A percentile compares a stretch with the other conserved stretches of the same genome.
Evolutionary conservation across 768 basidiomycete species (phyloP).

Genomic region (Xerocomus spinulosus): DNA sequence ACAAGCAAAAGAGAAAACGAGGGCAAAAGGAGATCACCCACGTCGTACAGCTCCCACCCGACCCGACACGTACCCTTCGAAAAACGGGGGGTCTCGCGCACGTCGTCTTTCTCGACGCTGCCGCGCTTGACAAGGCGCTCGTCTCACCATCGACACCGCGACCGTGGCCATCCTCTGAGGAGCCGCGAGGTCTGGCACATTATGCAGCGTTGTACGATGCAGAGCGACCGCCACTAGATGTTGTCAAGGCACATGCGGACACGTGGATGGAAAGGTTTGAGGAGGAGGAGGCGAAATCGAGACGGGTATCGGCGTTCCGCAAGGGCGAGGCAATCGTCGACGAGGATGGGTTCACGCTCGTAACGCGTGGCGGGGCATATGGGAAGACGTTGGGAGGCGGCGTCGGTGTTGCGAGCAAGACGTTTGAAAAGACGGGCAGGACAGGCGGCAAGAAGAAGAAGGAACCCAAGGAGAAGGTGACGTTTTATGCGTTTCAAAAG

Average conservation of each 20-base stretch:
- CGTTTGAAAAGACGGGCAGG: conserved; percentile 38
- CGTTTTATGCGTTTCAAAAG: conserved; percentile 89
- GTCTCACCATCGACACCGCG: conserved; percentile 46
- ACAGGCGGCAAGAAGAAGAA: conserved; percentile 45
- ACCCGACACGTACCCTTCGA: conserved; percentile 50
- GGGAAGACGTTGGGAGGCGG: conserved; percentile 87
- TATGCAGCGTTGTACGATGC: conserved; percentile 61
- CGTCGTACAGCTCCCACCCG: conserved; percentile 57
- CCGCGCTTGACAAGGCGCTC: conserved; percentile 67
- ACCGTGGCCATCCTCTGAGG: conserved; percentile 61
- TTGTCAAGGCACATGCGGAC: conserved; percentile 76
- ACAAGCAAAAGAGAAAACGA: conserved; percentile 31
- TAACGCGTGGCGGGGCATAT: conserved; percentile 88
- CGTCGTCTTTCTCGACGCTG: conserved; percentile 63
- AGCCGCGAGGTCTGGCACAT: conserved; percentile 67
- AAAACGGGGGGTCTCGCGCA: conserved; percentile 68
- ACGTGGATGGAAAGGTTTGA: conserved; percentile 75
- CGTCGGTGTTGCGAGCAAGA: conserved; percentile 57
- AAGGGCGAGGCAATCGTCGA: conserved; percentile 90
- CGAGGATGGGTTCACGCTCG: conserved; percentile 92
- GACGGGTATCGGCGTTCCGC: conserved; percentile 59
- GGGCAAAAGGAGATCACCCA: conserved; percentile 34
- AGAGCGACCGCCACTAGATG: conserved; percentile 70
- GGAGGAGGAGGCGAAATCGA: conserved; percentile 41
- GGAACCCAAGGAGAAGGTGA: conserved; percentile 62